Conservation (phyloP, 495 filamentous ascomycete species). For the Aspergillus kassunensis region DNA sequence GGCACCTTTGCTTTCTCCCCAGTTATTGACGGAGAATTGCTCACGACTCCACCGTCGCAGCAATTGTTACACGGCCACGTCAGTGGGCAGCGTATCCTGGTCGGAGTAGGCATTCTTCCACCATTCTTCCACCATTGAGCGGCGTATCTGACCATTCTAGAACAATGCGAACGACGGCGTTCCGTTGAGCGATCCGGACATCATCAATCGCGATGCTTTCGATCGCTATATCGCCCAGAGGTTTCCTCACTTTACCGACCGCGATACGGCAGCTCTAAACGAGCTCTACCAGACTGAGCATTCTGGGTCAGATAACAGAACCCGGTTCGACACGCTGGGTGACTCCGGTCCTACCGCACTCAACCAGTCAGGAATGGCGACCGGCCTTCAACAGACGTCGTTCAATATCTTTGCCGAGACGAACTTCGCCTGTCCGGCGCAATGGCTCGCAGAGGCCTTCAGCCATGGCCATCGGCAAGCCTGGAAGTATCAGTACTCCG, state of each 20-base stretch:
- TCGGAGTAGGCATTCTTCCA: constrained; percentile 36
- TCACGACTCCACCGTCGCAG: constrained; percentile 48
- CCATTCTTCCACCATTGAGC: no score
- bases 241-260: constrained; percentile 48
- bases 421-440: constrained; percentile 57
- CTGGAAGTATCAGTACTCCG: constrained; percentile 62
- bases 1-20: constrained; percentile 60
- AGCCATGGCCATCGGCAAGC: constrained; percentile 21
- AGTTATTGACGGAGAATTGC: constrained; percentile 57
- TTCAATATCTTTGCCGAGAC: constrained; percentile 52
- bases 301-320: constrained; percentile 18
- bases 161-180: constrained; percentile 55
- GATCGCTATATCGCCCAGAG: constrained; percentile 36
- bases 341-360: constrained; percentile 40
- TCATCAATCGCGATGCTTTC: constrained; percentile 44
- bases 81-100: constrained; percentile 49
- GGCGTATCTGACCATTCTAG: constrained; percentile 18
- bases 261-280: constrained; percentile 41
- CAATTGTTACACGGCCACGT: constrained; percentile 49
- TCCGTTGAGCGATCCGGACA: constrained; percentile 47
- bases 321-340: constrained; percentile 42
- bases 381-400: constrained; percentile 44
- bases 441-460: constrained; percentile 62
- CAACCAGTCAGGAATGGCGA: constrained; percentile 46
- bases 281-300: constrained; percentile 38